These are phyloP conservation scores for Yamadazyma kitorensis DNA, from an alignment of 805 yeast species.

Conservation along the genomic window DNA sequence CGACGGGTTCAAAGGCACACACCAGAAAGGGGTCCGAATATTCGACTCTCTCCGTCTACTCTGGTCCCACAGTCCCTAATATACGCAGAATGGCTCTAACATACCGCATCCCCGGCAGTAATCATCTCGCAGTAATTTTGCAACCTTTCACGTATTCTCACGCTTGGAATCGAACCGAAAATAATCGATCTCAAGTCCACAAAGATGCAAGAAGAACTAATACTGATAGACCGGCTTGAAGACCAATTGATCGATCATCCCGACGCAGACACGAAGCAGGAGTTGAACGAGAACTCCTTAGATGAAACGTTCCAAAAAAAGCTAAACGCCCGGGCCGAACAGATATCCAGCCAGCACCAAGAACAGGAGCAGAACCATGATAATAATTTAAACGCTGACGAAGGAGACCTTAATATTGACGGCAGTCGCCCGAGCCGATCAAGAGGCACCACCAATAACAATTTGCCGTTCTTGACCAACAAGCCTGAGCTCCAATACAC, in stretches of 20 bases:
- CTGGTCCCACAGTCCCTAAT: no score
- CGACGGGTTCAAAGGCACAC: constrained; percentile 68
- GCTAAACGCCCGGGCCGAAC: constrained; percentile 41
- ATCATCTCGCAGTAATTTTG: no score
- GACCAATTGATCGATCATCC: constrained; percentile 47
- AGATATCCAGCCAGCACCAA: constrained; percentile 20
- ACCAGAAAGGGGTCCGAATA: constrained; percentile 47
- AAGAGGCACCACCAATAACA: no score
- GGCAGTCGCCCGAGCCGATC: neutral
- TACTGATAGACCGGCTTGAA: constrained; percentile 45
- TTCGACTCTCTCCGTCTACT: constrained; percentile 48
- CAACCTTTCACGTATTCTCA: no score
- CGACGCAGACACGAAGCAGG: constrained; percentile 28
- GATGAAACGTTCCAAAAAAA: constrained; percentile 43
- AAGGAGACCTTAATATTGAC: neutral
- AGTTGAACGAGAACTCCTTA: constrained; percentile 25
- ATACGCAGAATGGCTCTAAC: no score
- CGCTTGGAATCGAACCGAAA: no score
- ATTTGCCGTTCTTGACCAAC: constrained; percentile 29
- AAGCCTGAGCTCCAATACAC: constrained; percentile 30
- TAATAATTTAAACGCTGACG: neutral
- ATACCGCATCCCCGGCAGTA: no score
- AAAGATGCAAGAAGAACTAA: constrained; percentile 23
- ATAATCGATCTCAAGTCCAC: no score
- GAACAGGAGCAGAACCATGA: no score